A percentile compares a stretch with the other conserved stretches of the same genome.
These are phyloP conservation scores for Balansia obtecta DNA, from an alignment of 2,329 filamentous ascomycete genomes.

Conservation along the genomic window DNA sequence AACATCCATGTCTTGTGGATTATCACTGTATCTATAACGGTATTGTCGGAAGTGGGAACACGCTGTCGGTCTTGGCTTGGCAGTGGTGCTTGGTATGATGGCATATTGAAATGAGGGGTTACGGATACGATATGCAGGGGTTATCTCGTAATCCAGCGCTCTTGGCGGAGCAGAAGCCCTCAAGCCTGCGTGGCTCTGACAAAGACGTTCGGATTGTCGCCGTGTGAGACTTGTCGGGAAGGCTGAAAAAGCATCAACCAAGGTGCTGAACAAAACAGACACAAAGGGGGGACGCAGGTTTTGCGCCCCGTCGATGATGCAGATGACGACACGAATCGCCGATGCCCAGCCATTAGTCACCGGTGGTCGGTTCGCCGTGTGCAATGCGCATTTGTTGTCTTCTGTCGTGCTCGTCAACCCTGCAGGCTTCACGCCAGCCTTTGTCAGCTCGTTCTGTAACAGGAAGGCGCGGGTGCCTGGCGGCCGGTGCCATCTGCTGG, in stretches of 20 bases:
- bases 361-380: neutral
- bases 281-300: no score
- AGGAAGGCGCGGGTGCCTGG: neutral
- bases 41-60: neutral
- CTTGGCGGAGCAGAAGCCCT: neutral
- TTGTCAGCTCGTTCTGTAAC: neutral
- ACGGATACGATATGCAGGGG: conserved; percentile 1
- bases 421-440: neutral
- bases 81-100: neutral
- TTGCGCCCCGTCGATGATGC: neutral
- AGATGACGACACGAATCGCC: neutral
- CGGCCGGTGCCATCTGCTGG: neutral
- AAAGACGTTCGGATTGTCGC: neutral
- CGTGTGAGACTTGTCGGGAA: neutral
- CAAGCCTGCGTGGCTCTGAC: neutral
- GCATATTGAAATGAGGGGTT: neutral
- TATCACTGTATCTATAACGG: neutral
- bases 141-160: neutral
- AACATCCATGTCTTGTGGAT: neutral
- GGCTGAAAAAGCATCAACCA: neutral
- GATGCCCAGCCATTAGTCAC: neutral
- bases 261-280: no score
- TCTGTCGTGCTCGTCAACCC: neutral
- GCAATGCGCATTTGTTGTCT: neutral
- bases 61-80: neutral